These are phyloP conservation scores for Meyerozyma sp. DNA, from an alignment of 1,139 yeast species.

Conservation along the genomic window DNA sequence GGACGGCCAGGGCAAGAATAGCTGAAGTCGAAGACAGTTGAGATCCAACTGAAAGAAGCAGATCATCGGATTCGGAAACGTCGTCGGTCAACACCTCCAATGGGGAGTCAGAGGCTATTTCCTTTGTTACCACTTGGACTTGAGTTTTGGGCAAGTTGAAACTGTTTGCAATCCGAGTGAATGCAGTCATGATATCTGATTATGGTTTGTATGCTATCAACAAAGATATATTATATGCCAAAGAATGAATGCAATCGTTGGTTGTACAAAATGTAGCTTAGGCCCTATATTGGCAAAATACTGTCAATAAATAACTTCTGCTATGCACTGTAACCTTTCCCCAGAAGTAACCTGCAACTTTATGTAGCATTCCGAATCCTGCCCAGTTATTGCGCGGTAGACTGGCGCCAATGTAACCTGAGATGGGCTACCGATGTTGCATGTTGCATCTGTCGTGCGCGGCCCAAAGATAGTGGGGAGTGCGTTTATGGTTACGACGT, in stretches of 20 bases:
- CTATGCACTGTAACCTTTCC: not conserved
- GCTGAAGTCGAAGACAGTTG: not conserved
- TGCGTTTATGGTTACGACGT: not conserved
- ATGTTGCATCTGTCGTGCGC: conserved; percentile 1
- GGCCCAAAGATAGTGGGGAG: not conserved
- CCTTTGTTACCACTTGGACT: not conserved
- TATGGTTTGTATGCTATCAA: not conserved
- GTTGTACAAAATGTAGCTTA: not conserved
- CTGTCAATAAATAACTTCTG: not conserved
- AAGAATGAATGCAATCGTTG: not conserved
- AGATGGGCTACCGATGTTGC: not conserved
- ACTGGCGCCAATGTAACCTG: not conserved
- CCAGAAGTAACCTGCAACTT: not conserved
- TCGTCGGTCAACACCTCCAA: not conserved
- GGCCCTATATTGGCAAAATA: not conserved
- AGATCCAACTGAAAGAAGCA: not conserved
- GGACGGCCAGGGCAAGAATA: not conserved
- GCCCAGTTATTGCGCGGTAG: not conserved
- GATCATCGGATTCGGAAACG: not conserved
- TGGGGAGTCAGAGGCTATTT: not conserved
- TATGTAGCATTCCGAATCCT: not conserved
- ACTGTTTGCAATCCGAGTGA: not conserved
- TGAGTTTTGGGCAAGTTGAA: not conserved
- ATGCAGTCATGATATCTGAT: not conserved
- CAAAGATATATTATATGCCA: not conserved